phyloP scores from a whole-genome alignment of 2,329 filamentous ascomycete species.

The Xylaria hypoxylon region DNA sequence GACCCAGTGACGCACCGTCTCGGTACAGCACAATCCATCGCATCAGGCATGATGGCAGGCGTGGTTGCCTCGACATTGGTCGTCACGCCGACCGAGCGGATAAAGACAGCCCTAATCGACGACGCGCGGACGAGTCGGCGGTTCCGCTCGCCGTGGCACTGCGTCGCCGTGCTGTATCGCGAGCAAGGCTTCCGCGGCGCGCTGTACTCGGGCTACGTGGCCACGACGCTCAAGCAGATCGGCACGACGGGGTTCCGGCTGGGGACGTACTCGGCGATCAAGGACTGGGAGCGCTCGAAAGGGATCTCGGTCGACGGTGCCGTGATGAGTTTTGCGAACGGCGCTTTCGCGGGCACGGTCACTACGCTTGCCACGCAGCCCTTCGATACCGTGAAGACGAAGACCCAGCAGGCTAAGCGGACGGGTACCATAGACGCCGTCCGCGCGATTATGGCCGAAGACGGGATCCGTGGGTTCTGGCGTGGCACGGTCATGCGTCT shows the following conservation, averaged over 20 bases:
- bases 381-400: conserved; percentile 71
- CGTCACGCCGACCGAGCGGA: conserved; percentile 71
- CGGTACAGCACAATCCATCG: conserved; percentile 65
- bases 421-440: conserved; percentile 66
- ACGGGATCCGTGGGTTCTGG: conserved; percentile 70
- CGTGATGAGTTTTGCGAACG: conserved; percentile 55
- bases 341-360: conserved; percentile 54
- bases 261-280: conserved; percentile 72
- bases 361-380: conserved; percentile 67
- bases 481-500: conserved; percentile 73
- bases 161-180: conserved; percentile 59
- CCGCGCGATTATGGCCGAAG: conserved; percentile 63
- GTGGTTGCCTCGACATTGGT: conserved; percentile 67
- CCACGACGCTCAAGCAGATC: conserved; percentile 72
- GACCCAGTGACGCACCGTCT: conserved; percentile 62
- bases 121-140: conserved; percentile 57
- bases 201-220: conserved; percentile 68
- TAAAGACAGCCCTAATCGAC: conserved; percentile 74
- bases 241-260: conserved; percentile 71
- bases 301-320: conserved; percentile 50
- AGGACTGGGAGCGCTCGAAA: conserved; percentile 57
- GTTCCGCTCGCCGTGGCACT: conserved; percentile 64
- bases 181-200: conserved; percentile 64
- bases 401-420: conserved; percentile 66
- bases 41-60: conserved; percentile 69